Evolutionary conservation across 2,329 filamentous ascomycete genomes (phyloP).

Genomic region (Aureobasidium sp.): DNA sequence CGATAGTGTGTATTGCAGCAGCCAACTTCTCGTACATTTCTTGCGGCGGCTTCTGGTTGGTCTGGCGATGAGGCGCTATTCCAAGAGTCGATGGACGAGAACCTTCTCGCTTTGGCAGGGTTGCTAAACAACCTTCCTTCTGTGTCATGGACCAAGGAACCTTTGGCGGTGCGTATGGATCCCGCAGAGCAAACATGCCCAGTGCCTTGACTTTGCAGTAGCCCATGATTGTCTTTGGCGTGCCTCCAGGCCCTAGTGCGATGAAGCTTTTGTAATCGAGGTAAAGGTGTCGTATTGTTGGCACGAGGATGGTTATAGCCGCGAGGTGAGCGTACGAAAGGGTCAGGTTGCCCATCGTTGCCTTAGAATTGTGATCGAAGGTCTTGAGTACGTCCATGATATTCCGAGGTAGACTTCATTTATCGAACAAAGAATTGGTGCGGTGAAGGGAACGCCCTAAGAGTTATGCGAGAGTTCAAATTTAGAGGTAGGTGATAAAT

Average conservation of each 20-base stretch:
- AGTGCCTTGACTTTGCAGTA: constrained; percentile 69
- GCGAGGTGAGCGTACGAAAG: constrained; percentile 2
- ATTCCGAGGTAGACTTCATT: neutral
- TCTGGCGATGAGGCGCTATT: constrained; percentile 75
- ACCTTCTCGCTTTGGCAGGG: constrained; percentile 56
- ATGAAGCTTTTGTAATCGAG: constrained; percentile 72
- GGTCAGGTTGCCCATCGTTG: neutral
- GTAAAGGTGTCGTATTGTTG: constrained; percentile 41
- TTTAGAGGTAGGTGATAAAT: neutral
- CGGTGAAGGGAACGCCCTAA: too few relatives aligned
- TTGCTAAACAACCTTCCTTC: constrained; percentile 51
- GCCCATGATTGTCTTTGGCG: constrained; percentile 63
- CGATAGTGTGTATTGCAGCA: constrained; percentile 47
- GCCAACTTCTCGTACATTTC: constrained; percentile 52
- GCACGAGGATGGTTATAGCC: constrained; percentile 33
- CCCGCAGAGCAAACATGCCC: constrained; percentile 61
- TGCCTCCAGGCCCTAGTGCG: constrained; percentile 71
- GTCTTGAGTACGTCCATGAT: neutral
- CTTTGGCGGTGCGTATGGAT: constrained; percentile 58
- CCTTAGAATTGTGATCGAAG: neutral
- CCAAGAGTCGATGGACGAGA: constrained; percentile 62
- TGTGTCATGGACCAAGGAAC: constrained; percentile 48
- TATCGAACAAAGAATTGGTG: neutral
- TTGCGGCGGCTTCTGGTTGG: constrained; percentile 56
- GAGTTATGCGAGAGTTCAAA: neutral